These are phyloP conservation scores for Aspergillus egyptiacus DNA, from an alignment of 495 filamentous ascomycete species.

Conservation along the genomic window DNA sequence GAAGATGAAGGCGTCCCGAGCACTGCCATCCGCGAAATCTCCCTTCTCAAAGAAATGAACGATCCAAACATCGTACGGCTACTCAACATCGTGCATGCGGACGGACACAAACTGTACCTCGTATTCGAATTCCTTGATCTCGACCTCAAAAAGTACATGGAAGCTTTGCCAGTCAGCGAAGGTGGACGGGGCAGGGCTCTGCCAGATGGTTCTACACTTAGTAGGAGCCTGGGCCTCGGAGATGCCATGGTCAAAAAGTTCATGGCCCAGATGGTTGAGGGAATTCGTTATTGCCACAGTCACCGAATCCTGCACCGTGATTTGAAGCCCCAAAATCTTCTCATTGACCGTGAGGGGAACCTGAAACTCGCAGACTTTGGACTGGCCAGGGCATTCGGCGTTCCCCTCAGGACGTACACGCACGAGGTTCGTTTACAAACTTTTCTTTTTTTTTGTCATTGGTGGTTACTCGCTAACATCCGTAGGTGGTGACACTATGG, in stretches of 20 bases:
- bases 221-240: slow-evolving; percentile 71
- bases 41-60: slow-evolving; percentile 92
- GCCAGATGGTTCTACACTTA: slow-evolving; percentile 67
- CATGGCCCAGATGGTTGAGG: slow-evolving; percentile 88
- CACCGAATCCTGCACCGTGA: slow-evolving; percentile 93
- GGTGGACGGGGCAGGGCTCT: slow-evolving; percentile 85
- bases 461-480: slow-evolving; percentile 5
- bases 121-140: slow-evolving; percentile 93
- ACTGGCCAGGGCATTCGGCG: slow-evolving; percentile 91
- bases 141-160: slow-evolving; percentile 98
- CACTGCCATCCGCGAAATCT: slow-evolving; percentile 96
- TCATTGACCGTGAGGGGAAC: slow-evolving; percentile 93
- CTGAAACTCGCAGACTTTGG: slow-evolving; percentile 98
- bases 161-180: slow-evolving; percentile 83
- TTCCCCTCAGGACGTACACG: slow-evolving; percentile 92
- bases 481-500: slow-evolving; percentile 91
- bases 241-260: slow-evolving; percentile 94
- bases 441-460: neutral
- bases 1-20: slow-evolving; percentile 96
- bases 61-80: slow-evolving; percentile 91
- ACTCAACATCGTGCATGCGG: slow-evolving; percentile 92
- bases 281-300: slow-evolving; percentile 91
- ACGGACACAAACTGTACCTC: slow-evolving; percentile 93
- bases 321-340: slow-evolving; percentile 94
- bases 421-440: slow-evolving; percentile 62